Evolutionary conservation across 2,329 filamentous ascomycete genomes (phyloP), one percentile per base, ranked within the genome.

Genomic region (Trichoderma sp.): DNA sequence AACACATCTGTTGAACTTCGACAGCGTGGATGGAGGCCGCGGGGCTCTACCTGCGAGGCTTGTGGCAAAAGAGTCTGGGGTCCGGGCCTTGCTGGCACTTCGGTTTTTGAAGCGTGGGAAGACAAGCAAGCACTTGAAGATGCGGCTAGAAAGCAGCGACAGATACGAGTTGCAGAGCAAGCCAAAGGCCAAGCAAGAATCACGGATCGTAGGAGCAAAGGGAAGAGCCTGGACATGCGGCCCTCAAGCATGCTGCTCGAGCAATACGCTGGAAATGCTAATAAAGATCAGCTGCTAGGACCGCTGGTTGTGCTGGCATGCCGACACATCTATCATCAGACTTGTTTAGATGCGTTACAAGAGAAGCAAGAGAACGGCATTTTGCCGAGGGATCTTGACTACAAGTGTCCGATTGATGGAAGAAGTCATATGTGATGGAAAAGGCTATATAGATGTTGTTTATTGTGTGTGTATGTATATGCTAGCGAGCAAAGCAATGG

Each of bases 1-100:
- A 85, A 89, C 55, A 87, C 92, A 73, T 90, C 93, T 5, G 88
- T 92, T 8, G 85, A 87, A 66, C 86, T 96, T 6, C 86, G 96
- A 3, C 91, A 94, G 78, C 88, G 90, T 31, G 96, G 96, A 1
- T 99, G 96, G 96, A 86, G 95, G 60, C 94, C 96, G 0, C 86
- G 91, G 37, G 91, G 93, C 0, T 94, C 95, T 66, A 91, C 91
- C 0, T 99, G 96, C 77, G 95, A 97, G 79, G 90, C 89, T 0
- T 99, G 96, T 74, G 90, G 90, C 59, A 87, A 87, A 59, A 86
- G 94, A 7, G 87, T 94, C 1, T 99, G 96, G 95, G 96, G 96
- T 0, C 93, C 94, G 0, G 94, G 94, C 0, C 90, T 93, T 0
- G 76, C 79, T 3, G 91, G 92, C 0, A 86, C 88, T 0, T 86